Base-by-base conservation (phyloP, 148 eudicot genomes). In the Agrostemma githago region DNA sequence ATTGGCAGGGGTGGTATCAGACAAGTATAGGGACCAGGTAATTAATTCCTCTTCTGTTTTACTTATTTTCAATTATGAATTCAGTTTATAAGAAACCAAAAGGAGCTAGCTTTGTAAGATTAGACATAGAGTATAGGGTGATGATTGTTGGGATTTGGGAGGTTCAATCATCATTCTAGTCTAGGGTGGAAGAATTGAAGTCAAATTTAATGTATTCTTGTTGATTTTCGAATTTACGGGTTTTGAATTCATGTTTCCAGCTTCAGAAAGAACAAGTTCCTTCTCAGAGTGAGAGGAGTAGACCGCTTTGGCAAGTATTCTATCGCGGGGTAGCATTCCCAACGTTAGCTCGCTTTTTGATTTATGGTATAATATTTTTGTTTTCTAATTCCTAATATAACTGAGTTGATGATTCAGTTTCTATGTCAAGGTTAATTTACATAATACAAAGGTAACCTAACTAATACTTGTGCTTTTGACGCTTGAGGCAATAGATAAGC, bases 311-410 rank as follows among this genome's bases (percentile, higher is more conserved):
- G 90, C 75, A 80, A 76, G 84, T 79, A 40, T 94, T 94, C 82
- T 94, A 94, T 72, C 81, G 74, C 67, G 92, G 96, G 61, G 85
- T 86, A 41, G 86, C 88, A 56, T 94, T 91, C 79, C 89, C 87
- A 20, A 81, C 88, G n/a, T 79, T 91, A 46, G 85, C 98, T 72
- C 84, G 89, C 72, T 79, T 87, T 82, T 74, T 94, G 83, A 79
- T 88, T 57, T 68, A 81, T 79, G 97, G 98, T 93, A 87, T 71
- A 56, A 4, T 72, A 26, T 11, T 56, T 70, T 38, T 39, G 11
- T 42, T 8, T 7, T 20, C 38, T 56, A 48, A 34, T 48, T 9
- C 21, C 10, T 64, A 26, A 4, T 4, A 10, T 1, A 17, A 1
- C 53, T 71, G 14, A 37, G 5, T 59, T 40, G 20, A 10, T 57